Percentiles rank a stretch among this genome's conserved stretches.
Conservation (phyloP, 106 monocot species). For the Apostasia shenzhenica region DNA sequence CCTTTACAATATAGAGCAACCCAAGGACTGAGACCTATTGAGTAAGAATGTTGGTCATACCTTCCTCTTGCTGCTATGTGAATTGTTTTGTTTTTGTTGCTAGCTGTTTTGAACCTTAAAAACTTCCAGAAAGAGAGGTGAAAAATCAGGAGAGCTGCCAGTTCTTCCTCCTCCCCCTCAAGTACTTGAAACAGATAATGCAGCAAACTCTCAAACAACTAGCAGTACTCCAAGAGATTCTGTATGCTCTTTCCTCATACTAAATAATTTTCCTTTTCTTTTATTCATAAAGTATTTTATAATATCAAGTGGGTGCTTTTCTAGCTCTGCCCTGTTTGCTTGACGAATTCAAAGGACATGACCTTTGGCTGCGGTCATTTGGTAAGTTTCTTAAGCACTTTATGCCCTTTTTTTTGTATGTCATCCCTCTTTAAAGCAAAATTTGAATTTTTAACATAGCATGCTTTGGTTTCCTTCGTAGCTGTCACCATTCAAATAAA, state of each 20-base stretch:
- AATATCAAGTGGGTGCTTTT: constrained; percentile 6
- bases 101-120: neutral
- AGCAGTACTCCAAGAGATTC: constrained; percentile 35
- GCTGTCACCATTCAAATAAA: too few species aligned
- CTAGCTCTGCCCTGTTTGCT: constrained; percentile 84
- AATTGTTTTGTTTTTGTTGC: neutral
- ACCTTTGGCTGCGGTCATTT: constrained; percentile 92
- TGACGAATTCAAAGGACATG: constrained; percentile 85
- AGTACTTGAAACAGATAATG: constrained; percentile 73
- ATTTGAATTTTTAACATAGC: neutral
- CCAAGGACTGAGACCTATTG: constrained; percentile 35
- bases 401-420: neutral
- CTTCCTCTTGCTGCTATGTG: neutral
- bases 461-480: neutral
- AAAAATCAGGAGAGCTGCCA: constrained; percentile 4
- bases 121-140: constrained; percentile 31
- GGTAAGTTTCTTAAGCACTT: constrained; percentile 11
- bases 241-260: constrained; percentile 20
- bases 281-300: neutral
- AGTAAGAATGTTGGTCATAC: constrained; percentile 21
- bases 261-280: neutral
- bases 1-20: constrained; percentile 84
- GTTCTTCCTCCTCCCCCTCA: constrained; percentile 62
- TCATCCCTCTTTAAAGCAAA: too few species aligned
- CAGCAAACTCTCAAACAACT: constrained; percentile 23